Conservation (phyloP, 1,139 yeast species). For the Wickerhamomyces sp. region DNA sequence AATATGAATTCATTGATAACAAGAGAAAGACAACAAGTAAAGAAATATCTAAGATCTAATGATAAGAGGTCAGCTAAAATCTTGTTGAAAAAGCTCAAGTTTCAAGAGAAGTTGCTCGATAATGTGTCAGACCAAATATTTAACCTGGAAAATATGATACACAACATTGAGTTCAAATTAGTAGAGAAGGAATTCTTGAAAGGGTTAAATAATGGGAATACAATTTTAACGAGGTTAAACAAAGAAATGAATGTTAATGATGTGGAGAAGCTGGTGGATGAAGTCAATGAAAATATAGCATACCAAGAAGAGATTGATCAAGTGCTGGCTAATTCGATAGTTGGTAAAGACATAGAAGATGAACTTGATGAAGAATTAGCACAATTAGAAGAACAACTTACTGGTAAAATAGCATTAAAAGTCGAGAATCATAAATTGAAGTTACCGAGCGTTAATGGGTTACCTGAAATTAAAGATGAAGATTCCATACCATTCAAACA, state of each 20-base stretch:
- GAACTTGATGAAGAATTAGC: constrained; percentile 56
- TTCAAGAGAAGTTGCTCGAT: constrained; percentile 64
- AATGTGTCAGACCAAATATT: constrained; percentile 76
- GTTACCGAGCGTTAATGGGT: constrained; percentile 15
- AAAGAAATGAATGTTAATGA: constrained; percentile 71
- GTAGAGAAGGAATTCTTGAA: constrained; percentile 80
- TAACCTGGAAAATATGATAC: constrained; percentile 67
- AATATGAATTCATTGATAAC: constrained; percentile 52
- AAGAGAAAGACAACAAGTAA: constrained; percentile 26
- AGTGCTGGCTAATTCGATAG: constrained; percentile 41
- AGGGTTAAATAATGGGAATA: constrained; percentile 78
- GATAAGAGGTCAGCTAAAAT: constrained; percentile 48
- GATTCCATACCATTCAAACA: constrained; percentile 1
- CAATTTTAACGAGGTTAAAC: constrained; percentile 69
- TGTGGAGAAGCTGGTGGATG: constrained; percentile 82
- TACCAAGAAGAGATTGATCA: constrained; percentile 68
- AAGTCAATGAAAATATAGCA: constrained; percentile 72
- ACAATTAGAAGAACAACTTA: constrained; percentile 34
- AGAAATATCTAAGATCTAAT: constrained; percentile 22
- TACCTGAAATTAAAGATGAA: constrained; percentile 14
- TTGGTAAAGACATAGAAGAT: constrained; percentile 41
- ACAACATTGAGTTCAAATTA: constrained; percentile 80
- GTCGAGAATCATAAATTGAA: constrained; percentile 3
- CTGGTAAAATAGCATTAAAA: constrained; percentile 1
- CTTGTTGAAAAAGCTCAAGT: constrained; percentile 72